Conservation (phyloP, 2,329 filamentous ascomycete genomes). For the Bretziella fagacearum region DNA sequence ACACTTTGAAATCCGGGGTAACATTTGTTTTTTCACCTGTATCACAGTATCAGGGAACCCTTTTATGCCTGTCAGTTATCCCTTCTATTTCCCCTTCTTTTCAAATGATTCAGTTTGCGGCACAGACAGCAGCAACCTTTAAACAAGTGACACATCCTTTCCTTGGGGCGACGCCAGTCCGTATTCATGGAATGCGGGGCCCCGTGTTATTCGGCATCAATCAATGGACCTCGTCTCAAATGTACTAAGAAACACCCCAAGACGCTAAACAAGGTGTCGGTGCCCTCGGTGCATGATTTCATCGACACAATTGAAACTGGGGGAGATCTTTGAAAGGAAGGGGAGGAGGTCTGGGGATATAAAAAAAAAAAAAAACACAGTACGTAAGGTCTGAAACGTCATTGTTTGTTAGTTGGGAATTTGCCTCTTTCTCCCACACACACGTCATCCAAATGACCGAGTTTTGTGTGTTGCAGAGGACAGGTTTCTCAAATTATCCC, state of each 20-base stretch:
- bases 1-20: no score
- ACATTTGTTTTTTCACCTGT: no score
- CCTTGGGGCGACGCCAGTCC: background rate
- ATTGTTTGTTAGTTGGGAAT: background rate
- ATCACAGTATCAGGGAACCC: no score
- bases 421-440: no score
- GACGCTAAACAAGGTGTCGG: no score
- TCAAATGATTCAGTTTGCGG: background rate
- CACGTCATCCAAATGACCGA: no score
- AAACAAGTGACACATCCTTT: background rate
- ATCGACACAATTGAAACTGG: background rate
- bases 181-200: background rate
- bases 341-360: no score
- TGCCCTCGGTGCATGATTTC: no score
- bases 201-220: background rate
- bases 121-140: background rate
- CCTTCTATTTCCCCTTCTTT: no score
- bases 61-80: no score
- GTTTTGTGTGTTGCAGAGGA: background rate
- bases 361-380: no score
- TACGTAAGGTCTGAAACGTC: background rate
- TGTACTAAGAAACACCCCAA: no score
- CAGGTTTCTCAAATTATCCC: background rate
- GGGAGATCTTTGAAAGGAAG: background rate
- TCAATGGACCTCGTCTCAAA: background rate